These are phyloP conservation scores for Myriosclerotinia duriaeana DNA, from an alignment of 2,329 filamentous ascomycete genomes.

Conservation along the genomic window DNA sequence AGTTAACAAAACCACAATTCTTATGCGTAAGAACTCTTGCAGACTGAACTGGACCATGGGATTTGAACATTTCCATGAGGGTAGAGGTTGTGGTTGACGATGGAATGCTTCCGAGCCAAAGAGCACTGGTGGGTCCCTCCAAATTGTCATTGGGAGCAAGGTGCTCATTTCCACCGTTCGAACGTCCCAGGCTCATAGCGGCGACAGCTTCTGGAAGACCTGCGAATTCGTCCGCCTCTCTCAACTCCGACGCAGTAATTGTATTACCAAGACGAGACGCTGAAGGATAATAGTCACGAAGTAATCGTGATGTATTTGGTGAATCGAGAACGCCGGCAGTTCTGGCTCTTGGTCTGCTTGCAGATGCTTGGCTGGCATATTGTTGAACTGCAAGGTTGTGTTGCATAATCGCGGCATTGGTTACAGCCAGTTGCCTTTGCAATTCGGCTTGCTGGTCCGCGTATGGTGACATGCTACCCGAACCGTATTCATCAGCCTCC, in stretches of 20 bases:
- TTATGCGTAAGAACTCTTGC: slow-evolving; percentile 95
- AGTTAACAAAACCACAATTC: slow-evolving; percentile 99
- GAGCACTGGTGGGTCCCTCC: slow-evolving; percentile 85
- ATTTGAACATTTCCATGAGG: slow-evolving; percentile 89
- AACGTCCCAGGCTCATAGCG: slow-evolving; percentile 69
- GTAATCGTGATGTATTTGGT: slow-evolving; percentile 45
- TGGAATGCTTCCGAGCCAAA: slow-evolving; percentile 97
- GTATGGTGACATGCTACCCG: slow-evolving; percentile 48
- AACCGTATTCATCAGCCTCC: slow-evolving; percentile 68
- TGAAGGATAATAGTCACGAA: slow-evolving; percentile 74
- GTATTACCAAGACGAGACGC: slow-evolving; percentile 73
- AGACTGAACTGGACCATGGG: slow-evolving; percentile 88
- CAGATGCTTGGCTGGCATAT: slow-evolving; percentile 80
- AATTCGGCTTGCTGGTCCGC: slow-evolving; percentile 62
- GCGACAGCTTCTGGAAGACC: slow-evolving; percentile 81
- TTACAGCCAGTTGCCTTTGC: slow-evolving; percentile 62
- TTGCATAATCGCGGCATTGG: slow-evolving; percentile 73
- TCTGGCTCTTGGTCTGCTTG: slow-evolving; percentile 79
- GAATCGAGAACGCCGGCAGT: slow-evolving; percentile 86
- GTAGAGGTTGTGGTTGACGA: slow-evolving; percentile 96
- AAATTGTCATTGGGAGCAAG: slow-evolving; percentile 78
- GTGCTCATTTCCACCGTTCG: slow-evolving; percentile 65
- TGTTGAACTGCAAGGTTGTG: slow-evolving; percentile 94
- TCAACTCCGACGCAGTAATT: slow-evolving; percentile 72
- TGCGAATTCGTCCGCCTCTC: slow-evolving; percentile 76